Percentiles rank a stretch among this genome's conserved stretches.
These are phyloP conservation scores for Balakata baccata DNA, from an alignment of 345 rosid species.

Conservation along the genomic window DNA sequence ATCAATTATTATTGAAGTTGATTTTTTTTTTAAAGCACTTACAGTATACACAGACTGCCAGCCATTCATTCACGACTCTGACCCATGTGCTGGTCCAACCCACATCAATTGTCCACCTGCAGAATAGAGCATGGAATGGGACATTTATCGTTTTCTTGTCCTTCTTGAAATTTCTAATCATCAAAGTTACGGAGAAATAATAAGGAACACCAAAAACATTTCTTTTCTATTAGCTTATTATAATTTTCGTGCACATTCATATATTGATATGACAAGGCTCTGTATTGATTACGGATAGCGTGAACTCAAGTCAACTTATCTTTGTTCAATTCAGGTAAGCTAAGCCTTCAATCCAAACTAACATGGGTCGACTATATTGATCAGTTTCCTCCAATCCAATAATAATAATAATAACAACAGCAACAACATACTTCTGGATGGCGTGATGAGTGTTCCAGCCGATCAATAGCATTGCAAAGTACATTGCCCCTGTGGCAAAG, in stretches of 20 bases:
- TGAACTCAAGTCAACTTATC: neutral
- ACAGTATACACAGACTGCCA: slow-evolving; percentile 88
- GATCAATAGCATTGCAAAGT: slow-evolving; percentile 84
- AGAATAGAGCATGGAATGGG: neutral
- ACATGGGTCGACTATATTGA: neutral
- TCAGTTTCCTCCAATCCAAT: neutral
- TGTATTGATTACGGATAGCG: no score
- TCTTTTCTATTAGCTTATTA: no score
- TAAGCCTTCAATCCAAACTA: neutral
- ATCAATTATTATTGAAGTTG: neutral
- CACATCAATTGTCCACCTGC: slow-evolving; percentile 96
- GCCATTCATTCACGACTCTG: slow-evolving; percentile 85
- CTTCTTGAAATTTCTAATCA: neutral
- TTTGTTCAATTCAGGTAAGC: neutral
- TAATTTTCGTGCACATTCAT: no score
- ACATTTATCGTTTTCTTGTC: neutral
- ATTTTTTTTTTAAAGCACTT: slow-evolving; percentile 27
- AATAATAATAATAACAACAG: neutral
- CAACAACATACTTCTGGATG: slow-evolving; percentile 56
- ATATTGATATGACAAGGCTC: no score
- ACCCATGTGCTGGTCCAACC: slow-evolving; percentile 99
- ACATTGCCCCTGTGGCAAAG: slow-evolving; percentile 96
- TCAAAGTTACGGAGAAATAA: neutral
- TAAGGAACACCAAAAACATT: neutral
- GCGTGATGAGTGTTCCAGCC: slow-evolving; percentile 93